Evolutionary conservation across 768 basidiomycete genomes (phyloP), one percentile per base, ranked within the genome.

Genomic region (Favolaschia claudopus): DNA sequence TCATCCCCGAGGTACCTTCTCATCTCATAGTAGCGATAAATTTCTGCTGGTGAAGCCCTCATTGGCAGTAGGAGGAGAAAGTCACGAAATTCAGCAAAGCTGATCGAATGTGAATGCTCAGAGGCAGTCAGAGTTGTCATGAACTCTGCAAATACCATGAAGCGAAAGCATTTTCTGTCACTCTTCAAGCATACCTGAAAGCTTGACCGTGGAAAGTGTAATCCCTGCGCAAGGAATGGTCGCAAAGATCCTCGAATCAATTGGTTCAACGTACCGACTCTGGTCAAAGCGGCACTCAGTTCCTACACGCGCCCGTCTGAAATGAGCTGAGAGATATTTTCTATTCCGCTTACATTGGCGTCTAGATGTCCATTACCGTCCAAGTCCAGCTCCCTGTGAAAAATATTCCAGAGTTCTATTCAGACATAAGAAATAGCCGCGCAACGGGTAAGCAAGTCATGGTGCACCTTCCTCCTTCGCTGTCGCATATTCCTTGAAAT

Each of bases 331-430:
- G n/a, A n/a, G n/a, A n/a, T n/a, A n/a, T n/a, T n/a, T n/a, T n/a
- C n/a, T n/a, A n/a, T n/a, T n/a, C n/a, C n/a, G n/a, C n/a, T n/a
- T n/a, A n/a, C n/a, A n/a, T n/a, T n/a, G n/a, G 83, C 77, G 67
- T 95, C 93, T 28, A 97, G 72, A 54, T 84, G 85, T 8, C 93
- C 95, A 74, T 97, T 93, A 25, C 91, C 85, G 68, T 97, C 94
- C 60, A 94, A 78, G 76, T 96, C 96, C 45, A 97, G 83, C 67
- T 95, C 91, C 69, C 94, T 82, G 63, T 93, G 92, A 74, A 97
- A 97, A 53, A 95, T 88, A 47, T 85, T 80, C 96, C 96, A 97
- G 20, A 97, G 80, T 74, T 96, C 95, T 93, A 40, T 52, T 56
- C 50, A 40, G 14, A 44, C 63, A 58, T 72, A 34, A 46, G 61